Base-by-base conservation (phyloP, 2,329 filamentous ascomycete genomes). In the Exophiala mesophila region DNA sequence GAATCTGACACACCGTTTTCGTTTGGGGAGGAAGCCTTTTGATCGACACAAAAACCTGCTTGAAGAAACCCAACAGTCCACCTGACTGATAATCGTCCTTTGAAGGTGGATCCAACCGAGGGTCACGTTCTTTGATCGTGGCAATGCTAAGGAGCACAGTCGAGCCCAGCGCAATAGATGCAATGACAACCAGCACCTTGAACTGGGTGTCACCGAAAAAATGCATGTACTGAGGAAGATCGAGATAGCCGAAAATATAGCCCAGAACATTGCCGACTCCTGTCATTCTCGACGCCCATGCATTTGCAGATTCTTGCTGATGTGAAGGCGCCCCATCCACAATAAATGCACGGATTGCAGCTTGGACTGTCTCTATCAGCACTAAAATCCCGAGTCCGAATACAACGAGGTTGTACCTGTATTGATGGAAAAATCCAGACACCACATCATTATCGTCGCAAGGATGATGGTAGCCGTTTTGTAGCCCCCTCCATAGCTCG, bases 401-500 rank as follows among this genome's bases (percentile, higher is more conserved):
- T 6, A 26, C 23, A 26, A 7, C 7, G 10, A 2, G 6, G 46
- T 64, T 72, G 55, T 67, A 85, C 82, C 83, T 43, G 89, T 92
- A 65, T 97, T 97, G 69, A 97, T 92, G 57, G 89, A 81, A 63
- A 97, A 92, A 63, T 97, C 90, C 37, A 97, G 75, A 36, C 92
- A 73, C 64, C 94, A 97, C 56, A 97, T 85, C 68, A 88, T 83
- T 20, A 88, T 60, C 4, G 95, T 88, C 5, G 90, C 90, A 44
- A 87, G 74, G 21, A 87, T 69, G 53, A 95, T 90, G 35, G 85
- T 77, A 30, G 72, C 69, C 3, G 72, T 73, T 57, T 78, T 82
- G 33, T 85, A 82, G 2, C 73, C 77, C 5, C 73, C 55, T 0
- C 83, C 85, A 28, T 80, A 73, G n/a, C 69, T 67, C 40, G 83